These are phyloP conservation scores for Irpex sp. DNA, from an alignment of 1,284 basidiomycete genomes.

Conservation along the genomic window DNA sequence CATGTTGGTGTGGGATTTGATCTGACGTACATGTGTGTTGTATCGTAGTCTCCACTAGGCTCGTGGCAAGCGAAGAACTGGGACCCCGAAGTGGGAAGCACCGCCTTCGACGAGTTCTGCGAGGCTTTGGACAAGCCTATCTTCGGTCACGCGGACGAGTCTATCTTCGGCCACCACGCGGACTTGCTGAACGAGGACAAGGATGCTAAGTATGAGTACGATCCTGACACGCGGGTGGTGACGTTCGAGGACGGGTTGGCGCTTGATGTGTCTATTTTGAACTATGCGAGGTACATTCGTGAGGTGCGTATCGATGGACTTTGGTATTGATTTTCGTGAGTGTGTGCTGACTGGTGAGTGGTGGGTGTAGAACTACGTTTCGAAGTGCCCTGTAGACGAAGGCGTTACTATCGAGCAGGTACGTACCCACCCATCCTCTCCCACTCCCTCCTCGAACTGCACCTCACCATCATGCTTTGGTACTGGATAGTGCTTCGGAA, in stretches of 20 bases:
- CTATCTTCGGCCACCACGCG: constrained; percentile 29
- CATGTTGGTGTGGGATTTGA: no score
- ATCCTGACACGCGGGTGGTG: constrained; percentile 28
- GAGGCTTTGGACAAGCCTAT: constrained; percentile 49
- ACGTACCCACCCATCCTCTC: constrained; percentile 16
- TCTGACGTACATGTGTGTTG: background rate
- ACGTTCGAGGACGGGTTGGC: constrained; percentile 39
- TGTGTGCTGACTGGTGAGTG: background rate
- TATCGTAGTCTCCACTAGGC: constrained; percentile 33
- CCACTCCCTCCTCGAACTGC: background rate
- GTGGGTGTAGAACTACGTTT: constrained; percentile 51
- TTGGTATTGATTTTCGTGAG: background rate
- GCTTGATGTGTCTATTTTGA: constrained; percentile 58
- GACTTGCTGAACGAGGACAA: background rate
- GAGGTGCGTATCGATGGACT: constrained; percentile 41
- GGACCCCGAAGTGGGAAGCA: constrained; percentile 69
- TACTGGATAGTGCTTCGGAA: constrained; percentile 76
- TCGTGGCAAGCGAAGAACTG: constrained; percentile 70
- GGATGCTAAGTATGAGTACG: constrained; percentile 16
- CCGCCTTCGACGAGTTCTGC: constrained; percentile 72
- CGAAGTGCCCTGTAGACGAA: constrained; percentile 48
- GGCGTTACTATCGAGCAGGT: constrained; percentile 55
- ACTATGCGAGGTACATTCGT: constrained; percentile 77
- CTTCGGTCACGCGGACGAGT: constrained; percentile 30
- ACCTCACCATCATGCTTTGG: background rate